A percentile compares a stretch with the other conserved stretches of the same genome.
Conservation (phyloP, 176 grass and related monocot genomes). For the Zea luxurians region DNA sequence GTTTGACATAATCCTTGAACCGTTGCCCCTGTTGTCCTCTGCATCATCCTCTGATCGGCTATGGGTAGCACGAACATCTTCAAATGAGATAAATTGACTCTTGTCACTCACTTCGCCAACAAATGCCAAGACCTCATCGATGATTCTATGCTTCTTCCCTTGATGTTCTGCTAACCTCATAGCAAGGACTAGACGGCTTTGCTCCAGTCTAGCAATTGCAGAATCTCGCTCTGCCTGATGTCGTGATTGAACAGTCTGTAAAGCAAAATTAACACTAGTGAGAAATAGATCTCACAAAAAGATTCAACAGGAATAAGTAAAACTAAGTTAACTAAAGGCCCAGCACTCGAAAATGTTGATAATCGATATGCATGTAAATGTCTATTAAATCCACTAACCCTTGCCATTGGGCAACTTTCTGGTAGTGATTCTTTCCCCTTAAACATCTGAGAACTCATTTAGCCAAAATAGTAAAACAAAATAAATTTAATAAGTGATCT, state of each 20-base stretch:
- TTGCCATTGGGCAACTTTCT: not conserved
- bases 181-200: conserved; percentile 70
- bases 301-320: conserved; percentile 13
- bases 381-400: not conserved
- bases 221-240: conserved; percentile 69
- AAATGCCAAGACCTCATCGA: conserved; percentile 79
- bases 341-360: not conserved
- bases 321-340: conserved; percentile 7
- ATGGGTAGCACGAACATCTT: conserved; percentile 43
- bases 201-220: conserved; percentile 84
- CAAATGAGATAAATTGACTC: conserved; percentile 47
- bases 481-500: not conserved
- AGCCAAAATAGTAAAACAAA: not conserved
- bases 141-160: conserved; percentile 70
- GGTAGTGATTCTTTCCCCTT: not conserved
- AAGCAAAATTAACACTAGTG: conserved; percentile 24
- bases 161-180: conserved; percentile 75
- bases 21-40: conserved; percentile 36
- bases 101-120: conserved; percentile 61
- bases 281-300: not conserved
- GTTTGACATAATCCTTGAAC: conserved; percentile 51
- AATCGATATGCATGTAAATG: not conserved
- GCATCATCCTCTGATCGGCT: conserved; percentile 41
- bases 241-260: conserved; percentile 85
- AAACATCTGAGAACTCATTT: not conserved